phyloP scores from a whole-genome alignment of 257 asterid genomes.

The Solanum okadae region DNA sequence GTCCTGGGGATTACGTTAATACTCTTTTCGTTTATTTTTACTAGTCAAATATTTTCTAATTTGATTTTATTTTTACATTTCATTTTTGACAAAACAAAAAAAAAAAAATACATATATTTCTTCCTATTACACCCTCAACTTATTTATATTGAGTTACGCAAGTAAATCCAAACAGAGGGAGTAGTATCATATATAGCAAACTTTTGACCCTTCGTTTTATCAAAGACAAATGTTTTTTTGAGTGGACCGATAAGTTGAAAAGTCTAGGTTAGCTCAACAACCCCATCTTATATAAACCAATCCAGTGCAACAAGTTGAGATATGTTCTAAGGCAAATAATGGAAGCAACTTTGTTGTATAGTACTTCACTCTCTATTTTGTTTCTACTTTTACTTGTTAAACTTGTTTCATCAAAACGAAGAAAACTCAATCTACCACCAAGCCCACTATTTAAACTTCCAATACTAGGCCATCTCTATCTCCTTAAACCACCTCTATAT shows the following conservation, averaged over 20 bases:
- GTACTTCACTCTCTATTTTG: neutral
- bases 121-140: neutral
- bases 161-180: neutral
- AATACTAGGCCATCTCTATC: slow-evolving; percentile 50
- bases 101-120: too few relatives aligned
- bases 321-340: neutral
- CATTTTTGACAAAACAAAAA: too few relatives aligned
- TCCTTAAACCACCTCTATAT: slow-evolving; percentile 38
- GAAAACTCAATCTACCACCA: slow-evolving; percentile 32
- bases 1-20: neutral
- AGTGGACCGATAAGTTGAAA: neutral
- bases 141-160: too few relatives aligned
- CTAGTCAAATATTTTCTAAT: too few relatives aligned
- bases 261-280: neutral
- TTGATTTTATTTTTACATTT: too few relatives aligned
- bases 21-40: too few relatives aligned
- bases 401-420: neutral
- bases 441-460: slow-evolving; percentile 31
- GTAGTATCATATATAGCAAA: too few relatives aligned
- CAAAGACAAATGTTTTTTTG: neutral
- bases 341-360: neutral
- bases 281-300: neutral
- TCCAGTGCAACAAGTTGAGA: neutral
- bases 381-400: neutral
- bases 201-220: neutral